Evolutionary conservation across 371 early-diverging fungal species (phyloP).

Genomic region (Choanephora cucurbitarum): DNA sequence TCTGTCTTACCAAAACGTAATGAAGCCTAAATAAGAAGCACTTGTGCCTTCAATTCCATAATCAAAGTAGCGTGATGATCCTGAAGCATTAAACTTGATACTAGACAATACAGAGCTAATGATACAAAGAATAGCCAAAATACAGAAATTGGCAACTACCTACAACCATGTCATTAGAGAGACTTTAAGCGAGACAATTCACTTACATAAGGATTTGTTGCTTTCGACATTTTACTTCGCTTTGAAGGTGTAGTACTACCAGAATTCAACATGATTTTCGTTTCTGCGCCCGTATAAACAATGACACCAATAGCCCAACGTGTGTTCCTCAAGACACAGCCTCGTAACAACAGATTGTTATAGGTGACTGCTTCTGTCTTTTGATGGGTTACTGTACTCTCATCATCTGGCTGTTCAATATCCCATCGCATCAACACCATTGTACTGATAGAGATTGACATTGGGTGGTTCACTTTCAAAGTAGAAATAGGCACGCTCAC

Average conservation of each 20-base stretch:
- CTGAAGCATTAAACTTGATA: constrained; percentile 46
- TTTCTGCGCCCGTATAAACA: constrained; percentile 88
- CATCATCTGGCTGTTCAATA: too few relatives aligned
- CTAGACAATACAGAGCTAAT: constrained; percentile 67
- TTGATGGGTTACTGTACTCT: too few relatives aligned
- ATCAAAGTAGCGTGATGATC: constrained; percentile 38
- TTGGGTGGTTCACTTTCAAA: constrained; percentile 84
- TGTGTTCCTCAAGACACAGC: constrained; percentile 84
- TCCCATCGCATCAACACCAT: too few relatives aligned
- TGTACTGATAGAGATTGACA: constrained; percentile 84
- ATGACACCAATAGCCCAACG: constrained; percentile 83
- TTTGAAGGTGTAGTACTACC: too few relatives aligned
- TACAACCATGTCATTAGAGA: too few relatives aligned
- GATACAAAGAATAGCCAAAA: constrained; percentile 59
- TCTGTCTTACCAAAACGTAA: constrained; percentile 45
- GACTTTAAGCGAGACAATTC: too few relatives aligned
- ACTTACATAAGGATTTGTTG: constrained; percentile 88
- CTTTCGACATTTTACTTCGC: constrained; percentile 76
- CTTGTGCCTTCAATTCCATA: constrained; percentile 38
- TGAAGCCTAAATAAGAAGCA: constrained; percentile 39
- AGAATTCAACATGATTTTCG: constrained; percentile 88
- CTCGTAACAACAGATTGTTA: constrained; percentile 75
- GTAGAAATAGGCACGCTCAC: constrained; percentile 56
- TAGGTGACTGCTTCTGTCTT: too few relatives aligned
- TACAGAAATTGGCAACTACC: constrained; percentile 49